phyloP scores from a whole-genome alignment of 129 eudicot species.

The Centella asiatica region DNA sequence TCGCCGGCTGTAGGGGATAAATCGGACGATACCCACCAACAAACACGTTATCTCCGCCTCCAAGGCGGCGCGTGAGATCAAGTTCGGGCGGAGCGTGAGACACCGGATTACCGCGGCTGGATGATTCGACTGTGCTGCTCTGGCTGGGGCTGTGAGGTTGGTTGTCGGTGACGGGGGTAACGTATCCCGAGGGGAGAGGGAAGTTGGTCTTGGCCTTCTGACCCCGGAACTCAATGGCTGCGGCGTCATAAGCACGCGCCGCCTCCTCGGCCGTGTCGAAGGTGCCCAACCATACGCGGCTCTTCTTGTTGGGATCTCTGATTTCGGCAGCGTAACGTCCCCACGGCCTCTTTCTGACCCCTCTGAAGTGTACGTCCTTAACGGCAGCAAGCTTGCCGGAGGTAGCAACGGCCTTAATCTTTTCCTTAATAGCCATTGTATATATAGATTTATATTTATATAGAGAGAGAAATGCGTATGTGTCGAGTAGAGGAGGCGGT shows the following conservation, averaged over 20 bases:
- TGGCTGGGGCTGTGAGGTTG: not conserved
- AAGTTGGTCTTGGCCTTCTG: constrained; percentile 6
- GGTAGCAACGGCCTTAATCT: not conserved
- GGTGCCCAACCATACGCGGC: constrained; percentile 1
- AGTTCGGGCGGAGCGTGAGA: not conserved
- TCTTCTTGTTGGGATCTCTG: constrained; percentile 4
- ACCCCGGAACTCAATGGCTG: not conserved
- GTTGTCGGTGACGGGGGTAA: not conserved
- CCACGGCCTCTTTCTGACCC: constrained; percentile 10
- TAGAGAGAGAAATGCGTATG: not conserved
- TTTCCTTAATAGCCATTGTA: not conserved
- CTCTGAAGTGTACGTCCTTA: not conserved
- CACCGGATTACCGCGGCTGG: not conserved
- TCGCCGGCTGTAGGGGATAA: not conserved
- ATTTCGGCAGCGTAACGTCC: constrained; percentile 8
- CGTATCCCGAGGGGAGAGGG: not conserved
- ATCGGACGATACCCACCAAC: not conserved
- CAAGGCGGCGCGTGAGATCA: not conserved
- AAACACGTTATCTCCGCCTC: not conserved
- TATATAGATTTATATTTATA: not conserved
- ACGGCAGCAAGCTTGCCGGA: not conserved
- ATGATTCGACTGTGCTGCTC: constrained; percentile 1
- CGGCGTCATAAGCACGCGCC: constrained; percentile 9
- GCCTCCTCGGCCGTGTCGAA: constrained; percentile 4
- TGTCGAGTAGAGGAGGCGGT: not conserved